These are phyloP conservation scores for Gossypium bickii DNA, from an alignment of 345 rosid genomes.

Conservation along the genomic window DNA sequence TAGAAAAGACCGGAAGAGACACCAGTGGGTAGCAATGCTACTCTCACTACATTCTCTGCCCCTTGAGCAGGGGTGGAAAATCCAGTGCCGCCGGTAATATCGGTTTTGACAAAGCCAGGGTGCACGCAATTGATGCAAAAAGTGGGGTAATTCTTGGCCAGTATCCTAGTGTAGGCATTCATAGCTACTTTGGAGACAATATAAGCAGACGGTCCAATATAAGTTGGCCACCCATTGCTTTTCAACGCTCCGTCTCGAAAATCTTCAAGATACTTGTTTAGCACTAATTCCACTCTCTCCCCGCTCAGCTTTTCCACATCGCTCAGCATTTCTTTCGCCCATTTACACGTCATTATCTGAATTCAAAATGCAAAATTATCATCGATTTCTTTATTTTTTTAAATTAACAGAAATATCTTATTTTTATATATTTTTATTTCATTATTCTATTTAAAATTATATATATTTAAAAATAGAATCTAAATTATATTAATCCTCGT, in stretches of 20 bases:
- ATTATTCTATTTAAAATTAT: too few species aligned
- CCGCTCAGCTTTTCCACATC: slow-evolving; percentile 17
- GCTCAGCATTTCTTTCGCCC: slow-evolving; percentile 17
- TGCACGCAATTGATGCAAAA: slow-evolving; percentile 23
- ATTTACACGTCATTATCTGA: slow-evolving; percentile 21
- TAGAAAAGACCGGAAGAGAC: slow-evolving; percentile 15
- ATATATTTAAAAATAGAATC: too few species aligned
- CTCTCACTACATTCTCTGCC: slow-evolving; percentile 2
- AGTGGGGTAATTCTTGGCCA: slow-evolving; percentile 25
- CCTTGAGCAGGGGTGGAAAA: slow-evolving; percentile 6
- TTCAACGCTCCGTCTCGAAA: slow-evolving; percentile 10
- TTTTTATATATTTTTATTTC: too few species aligned
- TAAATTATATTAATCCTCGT: too few species aligned
- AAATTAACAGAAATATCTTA: too few species aligned
- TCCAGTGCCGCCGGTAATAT: slow-evolving; percentile 18
- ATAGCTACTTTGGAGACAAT: slow-evolving; percentile 32
- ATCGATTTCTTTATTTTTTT: too few species aligned
- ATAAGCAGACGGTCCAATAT: slow-evolving; percentile 11
- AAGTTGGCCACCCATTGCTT: slow-evolving; percentile 28
- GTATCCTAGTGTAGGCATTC: slow-evolving; percentile 38
- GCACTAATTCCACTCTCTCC: slow-evolving; percentile 11
- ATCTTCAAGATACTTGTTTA: not conserved
- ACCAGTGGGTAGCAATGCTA: slow-evolving; percentile 6
- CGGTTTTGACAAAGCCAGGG: slow-evolving; percentile 38
- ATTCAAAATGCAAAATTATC: not conserved